A percentile compares a stretch with the other conserved stretches of the same genome.
Conservation (phyloP, 306 rosid genomes). For the Quercus wislizeni region DNA sequence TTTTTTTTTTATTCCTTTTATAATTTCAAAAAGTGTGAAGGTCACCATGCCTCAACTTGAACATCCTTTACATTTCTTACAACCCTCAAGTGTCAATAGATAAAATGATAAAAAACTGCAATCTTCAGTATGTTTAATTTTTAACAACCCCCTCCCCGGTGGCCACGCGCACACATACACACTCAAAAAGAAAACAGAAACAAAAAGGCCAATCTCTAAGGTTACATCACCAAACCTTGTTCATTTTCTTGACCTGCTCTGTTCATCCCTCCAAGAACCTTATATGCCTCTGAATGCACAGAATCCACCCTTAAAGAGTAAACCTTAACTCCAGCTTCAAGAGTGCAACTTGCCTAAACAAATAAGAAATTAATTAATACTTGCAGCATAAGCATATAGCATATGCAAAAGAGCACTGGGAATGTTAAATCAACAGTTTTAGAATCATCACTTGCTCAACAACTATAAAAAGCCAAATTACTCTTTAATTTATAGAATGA, state of each 20-base stretch:
- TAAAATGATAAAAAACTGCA: neutral
- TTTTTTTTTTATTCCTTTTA: neutral
- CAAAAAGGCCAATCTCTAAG: constrained; percentile 3
- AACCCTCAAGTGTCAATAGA: neutral
- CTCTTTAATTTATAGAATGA: neutral
- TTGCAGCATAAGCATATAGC: neutral
- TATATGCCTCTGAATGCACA: constrained; percentile 92
- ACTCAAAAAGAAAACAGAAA: neutral
- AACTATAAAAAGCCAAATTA: neutral
- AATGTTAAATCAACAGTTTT: too few species aligned
- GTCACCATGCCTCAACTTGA: neutral
- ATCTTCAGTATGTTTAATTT: neutral
- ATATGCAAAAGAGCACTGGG: neutral
- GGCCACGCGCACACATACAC: neutral
- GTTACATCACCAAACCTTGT: constrained; percentile 50
- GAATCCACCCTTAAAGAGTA: constrained; percentile 92
- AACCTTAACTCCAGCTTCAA: constrained; percentile 96
- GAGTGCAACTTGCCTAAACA: constrained; percentile 91
- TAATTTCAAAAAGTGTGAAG: neutral
- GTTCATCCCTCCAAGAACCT: constrained; percentile 97
- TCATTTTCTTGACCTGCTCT: constrained; percentile 89
- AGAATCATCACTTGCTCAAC: neutral
- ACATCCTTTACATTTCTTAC: neutral
- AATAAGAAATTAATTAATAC: constrained; percentile 3
- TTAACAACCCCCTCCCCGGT: neutral